Evolutionary conservation across 2,329 filamentous ascomycete species (phyloP).

Genomic region (Onygenales sp.): DNA sequence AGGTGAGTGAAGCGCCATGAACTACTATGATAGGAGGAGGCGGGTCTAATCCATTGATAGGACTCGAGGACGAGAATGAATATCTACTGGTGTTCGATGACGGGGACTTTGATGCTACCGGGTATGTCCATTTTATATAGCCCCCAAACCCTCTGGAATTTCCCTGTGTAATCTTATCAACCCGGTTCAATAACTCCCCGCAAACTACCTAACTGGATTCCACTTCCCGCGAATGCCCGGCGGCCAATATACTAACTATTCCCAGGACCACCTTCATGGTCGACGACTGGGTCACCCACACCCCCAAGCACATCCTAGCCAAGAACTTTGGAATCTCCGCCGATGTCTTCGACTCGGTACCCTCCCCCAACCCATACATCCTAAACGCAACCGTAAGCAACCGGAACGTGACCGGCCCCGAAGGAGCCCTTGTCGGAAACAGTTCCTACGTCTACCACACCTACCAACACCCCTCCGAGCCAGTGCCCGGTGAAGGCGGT

Average conservation of each 20-base stretch:
- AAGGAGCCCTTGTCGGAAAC: conserved; percentile 44
- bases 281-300: conserved; percentile 61
- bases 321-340: conserved; percentile 59
- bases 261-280: conserved; percentile 59
- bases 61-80: conserved; percentile 57
- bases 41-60: conserved; percentile 15
- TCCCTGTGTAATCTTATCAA: too few species aligned
- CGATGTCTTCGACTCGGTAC: conserved; percentile 51
- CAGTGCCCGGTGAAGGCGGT: conserved; percentile 53
- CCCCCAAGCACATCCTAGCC: conserved; percentile 52
- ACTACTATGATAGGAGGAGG: neutral
- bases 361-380: conserved; percentile 52
- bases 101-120: conserved; percentile 54
- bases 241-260: neutral
- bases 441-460: conserved; percentile 55
- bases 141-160: too few species aligned
- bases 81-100: conserved; percentile 59
- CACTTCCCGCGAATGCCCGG: too few species aligned
- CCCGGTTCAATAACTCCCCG: too few species aligned
- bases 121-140: conserved; percentile 28
- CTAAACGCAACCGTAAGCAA: conserved; percentile 45
- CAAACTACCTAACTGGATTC: too few species aligned
- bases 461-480: conserved; percentile 45
- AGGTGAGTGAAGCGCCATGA: conserved; percentile 10
- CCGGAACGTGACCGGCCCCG: conserved; percentile 39